Evolutionary conservation across 108 stramenopile species (phyloP).

Genomic region (Discostella pseudostelligera): DNA sequence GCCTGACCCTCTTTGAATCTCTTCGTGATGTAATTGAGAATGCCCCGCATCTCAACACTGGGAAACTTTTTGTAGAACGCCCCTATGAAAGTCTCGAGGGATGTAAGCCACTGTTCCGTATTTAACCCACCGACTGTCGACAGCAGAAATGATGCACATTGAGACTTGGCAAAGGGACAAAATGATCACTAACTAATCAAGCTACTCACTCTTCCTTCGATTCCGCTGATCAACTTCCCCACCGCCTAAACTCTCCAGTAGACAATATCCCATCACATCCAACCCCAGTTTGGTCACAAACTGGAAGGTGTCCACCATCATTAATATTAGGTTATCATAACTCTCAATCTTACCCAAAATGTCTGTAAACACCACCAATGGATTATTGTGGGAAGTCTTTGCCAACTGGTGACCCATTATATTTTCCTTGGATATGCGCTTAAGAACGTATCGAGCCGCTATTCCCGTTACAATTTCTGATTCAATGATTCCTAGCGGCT

Average conservation of each 20-base stretch:
- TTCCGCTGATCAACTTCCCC: conserved; percentile 45
- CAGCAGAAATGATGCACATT: neutral
- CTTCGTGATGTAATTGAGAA: conserved; percentile 63
- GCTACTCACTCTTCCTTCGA: conserved; percentile 64
- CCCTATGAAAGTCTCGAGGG: conserved; percentile 80
- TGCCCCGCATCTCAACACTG: conserved; percentile 73
- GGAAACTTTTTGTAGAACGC: conserved; percentile 79
- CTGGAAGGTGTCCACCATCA: conserved; percentile 88
- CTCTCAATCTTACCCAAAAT: conserved; percentile 91
- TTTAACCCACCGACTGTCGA: conserved; percentile 80
- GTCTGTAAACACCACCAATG: conserved; percentile 81
- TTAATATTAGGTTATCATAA: conserved; percentile 92
- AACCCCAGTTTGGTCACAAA: conserved; percentile 76
- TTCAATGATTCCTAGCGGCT: conserved; percentile 60
- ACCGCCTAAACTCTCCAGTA: conserved; percentile 70
- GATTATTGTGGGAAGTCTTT: conserved; percentile 82
- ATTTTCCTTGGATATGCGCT: conserved; percentile 90
- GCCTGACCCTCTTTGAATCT: conserved; percentile 64
- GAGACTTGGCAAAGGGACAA: conserved; percentile 3
- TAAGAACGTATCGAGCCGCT: conserved; percentile 69
- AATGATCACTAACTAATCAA: neutral
- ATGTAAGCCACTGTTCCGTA: conserved; percentile 85
- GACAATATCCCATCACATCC: conserved; percentile 86
- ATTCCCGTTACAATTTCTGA: conserved; percentile 80
- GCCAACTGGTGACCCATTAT: conserved; percentile 75